Conservation (phyloP, 2,329 filamentous ascomycete species). For the Diaporthe citriasiana region DNA sequence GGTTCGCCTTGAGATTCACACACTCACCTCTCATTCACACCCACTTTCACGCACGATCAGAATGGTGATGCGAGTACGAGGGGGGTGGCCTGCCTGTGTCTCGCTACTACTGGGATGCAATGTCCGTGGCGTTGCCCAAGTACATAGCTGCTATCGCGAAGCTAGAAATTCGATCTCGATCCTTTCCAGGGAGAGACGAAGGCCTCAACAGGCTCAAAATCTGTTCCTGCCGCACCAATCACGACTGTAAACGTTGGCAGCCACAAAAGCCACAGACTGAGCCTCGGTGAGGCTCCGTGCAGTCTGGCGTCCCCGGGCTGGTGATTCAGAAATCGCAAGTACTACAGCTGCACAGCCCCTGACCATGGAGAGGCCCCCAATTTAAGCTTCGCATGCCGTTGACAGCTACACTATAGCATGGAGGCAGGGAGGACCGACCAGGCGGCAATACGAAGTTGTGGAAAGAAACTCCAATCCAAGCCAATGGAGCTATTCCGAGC, state of each 20-base stretch:
- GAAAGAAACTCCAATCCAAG: background rate
- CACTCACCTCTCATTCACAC: background rate
- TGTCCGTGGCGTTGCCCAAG: background rate
- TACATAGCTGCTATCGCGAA: conserved; percentile 12
- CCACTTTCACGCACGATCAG: background rate
- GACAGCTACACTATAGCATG: conserved; percentile 27
- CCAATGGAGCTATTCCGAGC: conserved; percentile 16
- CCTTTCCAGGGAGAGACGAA: background rate
- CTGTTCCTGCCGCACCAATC: conserved; percentile 25
- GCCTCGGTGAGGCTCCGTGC: conserved; percentile 21
- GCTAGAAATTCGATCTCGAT: conserved; percentile 15
- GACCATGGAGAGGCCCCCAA: conserved; percentile 5
- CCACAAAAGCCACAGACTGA: conserved; percentile 19
- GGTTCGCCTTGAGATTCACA: background rate
- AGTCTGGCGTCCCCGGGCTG: background rate
- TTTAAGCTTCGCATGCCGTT: conserved; percentile 24
- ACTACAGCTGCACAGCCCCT: conserved; percentile 2
- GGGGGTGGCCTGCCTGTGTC: background rate
- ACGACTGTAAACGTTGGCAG: conserved; percentile 11
- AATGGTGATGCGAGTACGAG: conserved; percentile 15
- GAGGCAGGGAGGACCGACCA: background rate
- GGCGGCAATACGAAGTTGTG: background rate
- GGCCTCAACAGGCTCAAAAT: background rate
- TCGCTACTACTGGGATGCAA: background rate
- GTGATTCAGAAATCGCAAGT: background rate